phyloP scores from a whole-genome alignment of 2,329 filamentous ascomycete genomes.

The Cladophialophora exuberans region DNA sequence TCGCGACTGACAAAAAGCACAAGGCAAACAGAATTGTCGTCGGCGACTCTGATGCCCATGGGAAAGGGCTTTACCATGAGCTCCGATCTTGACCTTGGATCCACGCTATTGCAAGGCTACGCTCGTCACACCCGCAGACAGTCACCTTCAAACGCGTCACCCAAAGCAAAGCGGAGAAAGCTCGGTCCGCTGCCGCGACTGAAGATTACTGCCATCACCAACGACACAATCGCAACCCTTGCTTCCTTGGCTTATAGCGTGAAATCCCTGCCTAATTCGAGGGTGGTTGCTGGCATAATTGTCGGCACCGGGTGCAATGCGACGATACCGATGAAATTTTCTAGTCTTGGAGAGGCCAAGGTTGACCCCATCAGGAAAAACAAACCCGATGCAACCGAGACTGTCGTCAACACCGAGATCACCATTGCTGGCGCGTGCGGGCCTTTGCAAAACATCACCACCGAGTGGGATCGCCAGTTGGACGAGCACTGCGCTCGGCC shows the following conservation, averaged over 20 bases:
- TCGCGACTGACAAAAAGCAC: conserved; percentile 19
- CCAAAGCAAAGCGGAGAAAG: conserved; percentile 49
- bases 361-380: conserved; percentile 53
- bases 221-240: conserved; percentile 79
- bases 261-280: conserved; percentile 62
- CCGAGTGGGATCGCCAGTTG: conserved; percentile 69
- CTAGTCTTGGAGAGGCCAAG: conserved; percentile 66
- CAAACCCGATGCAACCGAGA: conserved; percentile 59
- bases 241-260: conserved; percentile 76
- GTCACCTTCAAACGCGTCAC: conserved; percentile 39
- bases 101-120: conserved; percentile 59
- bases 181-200: conserved; percentile 62
- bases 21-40: conserved; percentile 56
- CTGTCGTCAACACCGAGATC: conserved; percentile 84
- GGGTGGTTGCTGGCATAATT: conserved; percentile 77
- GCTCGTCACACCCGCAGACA: conserved; percentile 52
- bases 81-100: conserved; percentile 57
- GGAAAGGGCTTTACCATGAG: conserved; percentile 62
- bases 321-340: conserved; percentile 71
- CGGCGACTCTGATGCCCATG: conserved; percentile 61
- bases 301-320: conserved; percentile 82
- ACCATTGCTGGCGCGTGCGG: conserved; percentile 75
- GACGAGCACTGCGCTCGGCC: conserved; percentile 69
- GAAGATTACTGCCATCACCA: conserved; percentile 74
- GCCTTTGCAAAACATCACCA: conserved; percentile 69